Conservation (phyloP, 176 grass and related monocot genomes). For the Cymbopogon citratus region DNA sequence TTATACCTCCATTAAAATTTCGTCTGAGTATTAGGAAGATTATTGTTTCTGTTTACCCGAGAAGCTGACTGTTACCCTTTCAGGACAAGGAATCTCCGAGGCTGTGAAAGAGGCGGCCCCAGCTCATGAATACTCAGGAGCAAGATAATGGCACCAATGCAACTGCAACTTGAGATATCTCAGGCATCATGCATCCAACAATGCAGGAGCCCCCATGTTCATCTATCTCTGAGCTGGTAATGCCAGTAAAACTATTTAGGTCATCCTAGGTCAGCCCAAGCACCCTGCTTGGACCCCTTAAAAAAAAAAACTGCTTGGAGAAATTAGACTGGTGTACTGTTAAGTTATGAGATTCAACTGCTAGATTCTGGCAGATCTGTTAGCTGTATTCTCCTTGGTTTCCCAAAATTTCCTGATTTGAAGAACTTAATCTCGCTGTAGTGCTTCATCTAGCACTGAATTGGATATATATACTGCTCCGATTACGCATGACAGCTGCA, state of each 20-base stretch:
- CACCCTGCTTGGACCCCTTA: not conserved
- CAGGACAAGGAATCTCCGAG: conserved; percentile 44
- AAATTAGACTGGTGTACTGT: not conserved
- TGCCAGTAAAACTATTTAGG: not conserved
- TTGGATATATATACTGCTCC: no score
- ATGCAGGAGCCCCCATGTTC: not conserved
- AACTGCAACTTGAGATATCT: not conserved
- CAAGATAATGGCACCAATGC: not conserved
- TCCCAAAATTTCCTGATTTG: not conserved
- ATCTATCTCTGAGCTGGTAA: not conserved
- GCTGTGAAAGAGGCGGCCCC: conserved; percentile 19
- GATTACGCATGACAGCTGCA: no score
- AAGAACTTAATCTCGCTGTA: not conserved
- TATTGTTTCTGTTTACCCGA: not conserved
- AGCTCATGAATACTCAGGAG: not conserved
- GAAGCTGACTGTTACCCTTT: not conserved
- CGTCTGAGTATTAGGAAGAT: not conserved
- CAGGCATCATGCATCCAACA: not conserved
- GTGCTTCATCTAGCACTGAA: no score
- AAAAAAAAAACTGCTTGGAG: not conserved
- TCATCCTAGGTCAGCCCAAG: not conserved
- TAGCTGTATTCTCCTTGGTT: not conserved
- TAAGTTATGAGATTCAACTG: not conserved
- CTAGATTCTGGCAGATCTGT: not conserved
- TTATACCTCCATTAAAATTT: not conserved